Conservation (phyloP, 208 protist species). For the Strigomonas culicis region DNA sequence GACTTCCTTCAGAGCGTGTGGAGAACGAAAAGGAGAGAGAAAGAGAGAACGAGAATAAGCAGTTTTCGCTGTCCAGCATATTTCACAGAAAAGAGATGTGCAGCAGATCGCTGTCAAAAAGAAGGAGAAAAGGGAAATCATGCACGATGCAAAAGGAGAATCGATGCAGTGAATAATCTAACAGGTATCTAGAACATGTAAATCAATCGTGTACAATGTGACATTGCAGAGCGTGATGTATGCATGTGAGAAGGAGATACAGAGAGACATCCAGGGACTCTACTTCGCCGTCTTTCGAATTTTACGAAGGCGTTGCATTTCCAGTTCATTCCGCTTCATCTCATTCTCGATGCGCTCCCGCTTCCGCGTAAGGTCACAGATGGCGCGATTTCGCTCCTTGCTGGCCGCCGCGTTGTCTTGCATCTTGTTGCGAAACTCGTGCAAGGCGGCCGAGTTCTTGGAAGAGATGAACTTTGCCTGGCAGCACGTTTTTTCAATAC, state of each 20-base stretch:
- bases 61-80: too few species aligned
- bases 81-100: too few species aligned
- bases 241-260: constrained; percentile 1
- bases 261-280: not conserved
- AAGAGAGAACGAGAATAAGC: too few species aligned
- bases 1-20: too few species aligned
- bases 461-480: constrained; percentile 41
- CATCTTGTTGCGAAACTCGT: constrained; percentile 33
- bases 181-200: not conserved
- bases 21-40: too few species aligned
- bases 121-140: too few species aligned
- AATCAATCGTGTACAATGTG: not conserved
- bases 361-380: constrained; percentile 54
- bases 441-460: constrained; percentile 48
- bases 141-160: too few species aligned
- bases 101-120: too few species aligned
- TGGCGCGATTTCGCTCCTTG: constrained; percentile 46
- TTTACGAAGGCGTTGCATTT: constrained; percentile 58
- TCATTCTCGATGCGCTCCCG: constrained; percentile 66
- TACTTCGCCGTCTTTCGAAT: constrained; percentile 59
- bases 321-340: constrained; percentile 51
- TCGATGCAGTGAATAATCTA: constrained; percentile 2
- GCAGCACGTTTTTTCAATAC: constrained; percentile 31
- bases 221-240: not conserved
- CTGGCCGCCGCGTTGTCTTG: constrained; percentile 28